Conservation (phyloP, 805 yeast species). For the Debaryomyces hansenii region DNA sequence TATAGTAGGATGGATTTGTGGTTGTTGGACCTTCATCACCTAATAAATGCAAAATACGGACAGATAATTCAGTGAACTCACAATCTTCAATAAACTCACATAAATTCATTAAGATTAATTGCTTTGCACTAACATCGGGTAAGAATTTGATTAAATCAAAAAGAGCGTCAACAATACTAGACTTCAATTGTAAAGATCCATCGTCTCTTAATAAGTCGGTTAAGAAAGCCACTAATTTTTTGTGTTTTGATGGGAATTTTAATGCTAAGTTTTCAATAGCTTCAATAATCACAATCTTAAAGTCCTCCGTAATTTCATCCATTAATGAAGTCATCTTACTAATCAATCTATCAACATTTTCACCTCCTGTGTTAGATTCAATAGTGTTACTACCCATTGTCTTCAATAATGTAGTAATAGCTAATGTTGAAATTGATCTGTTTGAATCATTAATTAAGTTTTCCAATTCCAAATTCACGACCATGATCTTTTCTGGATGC, state of each 20-base stretch:
- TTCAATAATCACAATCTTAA: conserved; percentile 90
- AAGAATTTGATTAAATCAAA: conserved; percentile 87
- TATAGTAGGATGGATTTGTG: conserved; percentile 81
- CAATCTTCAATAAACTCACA: conserved; percentile 99
- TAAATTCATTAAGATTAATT: conserved; percentile 77
- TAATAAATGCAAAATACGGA: conserved; percentile 85
- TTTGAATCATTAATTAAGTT: conserved; percentile 82
- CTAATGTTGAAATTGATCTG: conserved; percentile 92
- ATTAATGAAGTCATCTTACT: conserved; percentile 83
- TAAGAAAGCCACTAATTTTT: conserved; percentile 76
- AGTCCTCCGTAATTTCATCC: conserved; percentile 94
- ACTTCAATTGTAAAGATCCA: conserved; percentile 84
- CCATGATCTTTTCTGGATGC: conserved; percentile 74
- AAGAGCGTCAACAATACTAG: conserved; percentile 86
- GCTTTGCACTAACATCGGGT: conserved; percentile 70
- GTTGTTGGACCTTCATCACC: conserved; percentile 95
- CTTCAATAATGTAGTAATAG: conserved; percentile 92
- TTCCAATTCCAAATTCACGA: conserved; percentile 85
- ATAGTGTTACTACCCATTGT: conserved; percentile 76
- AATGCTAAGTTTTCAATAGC: conserved; percentile 90
- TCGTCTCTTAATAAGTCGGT: conserved; percentile 86
- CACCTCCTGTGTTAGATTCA: conserved; percentile 40
- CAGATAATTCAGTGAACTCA: conserved; percentile 90
- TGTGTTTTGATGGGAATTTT: conserved; percentile 90
- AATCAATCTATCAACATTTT: conserved; percentile 82